phyloP scores from a whole-genome alignment of 495 filamentous ascomycete species.

The Amphirosellinia nigrospora region DNA sequence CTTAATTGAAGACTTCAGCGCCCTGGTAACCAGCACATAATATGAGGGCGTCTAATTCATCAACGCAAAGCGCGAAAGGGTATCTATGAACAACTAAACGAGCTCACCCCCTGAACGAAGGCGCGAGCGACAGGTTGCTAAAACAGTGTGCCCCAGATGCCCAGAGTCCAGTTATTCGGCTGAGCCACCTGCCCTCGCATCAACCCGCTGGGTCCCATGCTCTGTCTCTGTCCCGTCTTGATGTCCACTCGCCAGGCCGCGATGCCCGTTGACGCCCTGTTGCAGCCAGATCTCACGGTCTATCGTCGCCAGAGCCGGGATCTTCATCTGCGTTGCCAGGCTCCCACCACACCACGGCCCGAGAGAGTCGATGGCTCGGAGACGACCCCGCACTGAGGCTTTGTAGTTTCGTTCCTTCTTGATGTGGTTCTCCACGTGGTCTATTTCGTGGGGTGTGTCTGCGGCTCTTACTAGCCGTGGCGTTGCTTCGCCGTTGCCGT shows the following conservation, averaged over 20 bases:
- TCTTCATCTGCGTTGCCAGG: conserved; percentile 76
- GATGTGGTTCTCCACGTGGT: conserved; percentile 70
- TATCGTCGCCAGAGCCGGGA: conserved; percentile 79
- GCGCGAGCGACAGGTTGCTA: conserved; percentile 1
- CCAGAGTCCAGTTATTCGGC: conserved; percentile 79
- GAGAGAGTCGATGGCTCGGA: conserved; percentile 80
- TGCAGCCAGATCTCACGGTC: conserved; percentile 85
- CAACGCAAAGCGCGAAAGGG: conserved; percentile 23
- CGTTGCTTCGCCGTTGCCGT: conserved; percentile 30
- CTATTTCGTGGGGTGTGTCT: conserved; percentile 56
- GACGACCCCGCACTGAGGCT: conserved; percentile 56
- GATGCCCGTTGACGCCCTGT: conserved; percentile 76
- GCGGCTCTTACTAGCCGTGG: conserved; percentile 43
- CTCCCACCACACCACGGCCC: conserved; percentile 91
- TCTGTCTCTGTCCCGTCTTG: conserved; percentile 62
- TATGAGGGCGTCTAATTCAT: neutral
- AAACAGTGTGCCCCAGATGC: conserved; percentile 67
- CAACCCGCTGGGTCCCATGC: conserved; percentile 63
- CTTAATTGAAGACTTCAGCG: neutral
- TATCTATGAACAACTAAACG: conserved; percentile 33
- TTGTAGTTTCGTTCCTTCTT: conserved; percentile 57
- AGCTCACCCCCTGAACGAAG: neutral
- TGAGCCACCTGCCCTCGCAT: conserved; percentile 56
- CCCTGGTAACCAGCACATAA: neutral
- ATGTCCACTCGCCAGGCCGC: conserved; percentile 65